These are phyloP conservation scores for Saccharomyces paradoxus DNA, from an alignment of 805 yeast genomes.

Conservation along the genomic window DNA sequence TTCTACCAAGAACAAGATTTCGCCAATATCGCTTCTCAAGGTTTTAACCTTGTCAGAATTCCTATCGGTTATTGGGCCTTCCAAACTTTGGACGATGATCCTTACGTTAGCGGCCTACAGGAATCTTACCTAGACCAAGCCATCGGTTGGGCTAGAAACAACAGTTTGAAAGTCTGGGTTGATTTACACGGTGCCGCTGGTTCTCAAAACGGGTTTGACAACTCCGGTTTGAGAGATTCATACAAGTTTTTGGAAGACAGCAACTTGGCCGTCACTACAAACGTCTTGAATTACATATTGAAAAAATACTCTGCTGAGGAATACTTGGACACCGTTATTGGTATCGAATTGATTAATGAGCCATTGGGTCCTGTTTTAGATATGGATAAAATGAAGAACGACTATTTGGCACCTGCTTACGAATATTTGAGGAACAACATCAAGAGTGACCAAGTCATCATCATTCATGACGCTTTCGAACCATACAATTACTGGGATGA, in stretches of 20 bases:
- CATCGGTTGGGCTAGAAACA: slow-evolving; percentile 58
- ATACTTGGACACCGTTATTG: slow-evolving; percentile 66
- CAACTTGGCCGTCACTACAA: slow-evolving; percentile 46
- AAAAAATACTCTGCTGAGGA: slow-evolving; percentile 54
- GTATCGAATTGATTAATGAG: slow-evolving; percentile 81
- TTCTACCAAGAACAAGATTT: slow-evolving; percentile 75
- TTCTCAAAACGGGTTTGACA: slow-evolving; percentile 92
- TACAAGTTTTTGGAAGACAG: slow-evolving; percentile 43
- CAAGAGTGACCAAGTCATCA: slow-evolving; percentile 46
- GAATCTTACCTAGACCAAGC: slow-evolving; percentile 65
- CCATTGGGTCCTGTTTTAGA: slow-evolving; percentile 71
- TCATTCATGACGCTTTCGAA: slow-evolving; percentile 80
- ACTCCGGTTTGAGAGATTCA: slow-evolving; percentile 74
- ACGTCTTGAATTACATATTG: slow-evolving; percentile 47
- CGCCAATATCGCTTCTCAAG: slow-evolving; percentile 45
- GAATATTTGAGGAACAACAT: slow-evolving; percentile 45
- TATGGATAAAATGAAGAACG: slow-evolving; percentile 43
- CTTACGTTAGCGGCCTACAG: slow-evolving; percentile 76
- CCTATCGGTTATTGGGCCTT: slow-evolving; percentile 97
- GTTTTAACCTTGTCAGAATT: slow-evolving; percentile 78
- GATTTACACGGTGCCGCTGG: slow-evolving; percentile 97
- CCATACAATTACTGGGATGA: slow-evolving; percentile 54
- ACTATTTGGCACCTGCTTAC: slow-evolving; percentile 60
- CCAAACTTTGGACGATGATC: slow-evolving; percentile 52
- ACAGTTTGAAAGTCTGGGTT: slow-evolving; percentile 71